phyloP scores from a whole-genome alignment of 331 rosid genomes.

The Stylosanthes scabra region DNA sequence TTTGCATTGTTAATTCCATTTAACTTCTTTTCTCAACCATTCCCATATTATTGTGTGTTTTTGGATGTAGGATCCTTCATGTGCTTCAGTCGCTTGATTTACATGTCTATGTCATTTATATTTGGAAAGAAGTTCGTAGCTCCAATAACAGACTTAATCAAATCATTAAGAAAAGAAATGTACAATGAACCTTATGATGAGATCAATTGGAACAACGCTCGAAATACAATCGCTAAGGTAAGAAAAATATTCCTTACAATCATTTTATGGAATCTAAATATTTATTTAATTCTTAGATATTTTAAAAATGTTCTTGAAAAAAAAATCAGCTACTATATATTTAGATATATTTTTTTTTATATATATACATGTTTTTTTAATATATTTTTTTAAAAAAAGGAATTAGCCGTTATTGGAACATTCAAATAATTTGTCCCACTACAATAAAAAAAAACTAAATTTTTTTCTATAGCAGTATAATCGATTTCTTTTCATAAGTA shows the following conservation, averaged over 20 bases:
- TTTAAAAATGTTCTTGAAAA: not conserved
- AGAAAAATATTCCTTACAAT: too few relatives aligned
- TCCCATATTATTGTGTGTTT: not conserved
- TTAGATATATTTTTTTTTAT: too few relatives aligned
- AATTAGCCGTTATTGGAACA: too few relatives aligned
- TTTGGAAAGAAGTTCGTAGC: constrained; percentile 72
- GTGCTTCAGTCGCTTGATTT: constrained; percentile 59
- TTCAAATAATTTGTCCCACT: too few relatives aligned
- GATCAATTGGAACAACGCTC: constrained; percentile 63
- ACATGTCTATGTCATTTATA: constrained; percentile 74
- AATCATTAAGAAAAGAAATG: constrained; percentile 59
- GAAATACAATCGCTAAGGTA: constrained; percentile 60
- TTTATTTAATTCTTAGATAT: not conserved
- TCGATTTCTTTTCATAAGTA: too few relatives aligned
- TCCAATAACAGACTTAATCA: constrained; percentile 49
- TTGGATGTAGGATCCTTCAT: constrained; percentile 61
- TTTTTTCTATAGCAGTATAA: too few relatives aligned
- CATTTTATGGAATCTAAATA: too few relatives aligned
- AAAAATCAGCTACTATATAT: too few relatives aligned
- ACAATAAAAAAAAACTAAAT: too few relatives aligned
- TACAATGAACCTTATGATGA: constrained; percentile 53
- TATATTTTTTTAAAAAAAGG: too few relatives aligned
- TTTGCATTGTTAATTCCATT: not conserved
- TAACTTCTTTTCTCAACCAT: not conserved
- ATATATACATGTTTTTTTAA: too few relatives aligned